Evolutionary conservation across 495 filamentous ascomycete species (phyloP), one percentile per base, ranked within the genome.

Genomic region (Astrothelium subdiscretum): DNA sequence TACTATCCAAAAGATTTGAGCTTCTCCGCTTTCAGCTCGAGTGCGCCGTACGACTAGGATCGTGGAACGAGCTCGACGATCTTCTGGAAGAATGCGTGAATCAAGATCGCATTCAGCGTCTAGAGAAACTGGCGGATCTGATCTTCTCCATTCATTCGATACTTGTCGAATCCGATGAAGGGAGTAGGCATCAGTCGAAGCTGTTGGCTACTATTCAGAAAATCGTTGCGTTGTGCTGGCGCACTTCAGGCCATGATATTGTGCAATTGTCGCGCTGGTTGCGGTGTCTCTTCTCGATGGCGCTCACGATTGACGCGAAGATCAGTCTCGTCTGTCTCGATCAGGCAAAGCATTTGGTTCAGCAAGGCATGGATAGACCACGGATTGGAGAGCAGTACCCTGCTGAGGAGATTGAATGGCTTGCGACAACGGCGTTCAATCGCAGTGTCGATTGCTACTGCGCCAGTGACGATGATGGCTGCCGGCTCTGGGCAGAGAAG

Each of bases 11-110:
- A 20, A 61, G 63, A 15, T 77, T 80, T 35, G 78, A 79, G 24
- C 73, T 92, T 12, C 71, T 90, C 4, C 80, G 83, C 1, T 87
- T 89, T 67, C 85, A 91, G 64, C 87, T 94, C 65, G 90, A 94
- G 75, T 86, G 83, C n/a, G 80, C 84, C 12, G 74, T 84, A 26
- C 75, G 77, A 20, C 74, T 96, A 4, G 81, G 84, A 64, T 73
- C 80, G 20, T 92, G 87, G 88, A 81, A 86, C 63, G 77, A 77
- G 58, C 71, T 92, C n/a, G 76, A 78, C 32, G 71, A 73, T 4
- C 79, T 89, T 12, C 78, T 92, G 32, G 75, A 85, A 48, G 82
- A 79, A 65, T 71, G 71, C 59, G 66, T 67, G 61, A 63, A 64
- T 27, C 68, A 69, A 58, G 60, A 66, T 13, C 61, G 63, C 27